Evolutionary conservation across 176 grass and related monocot species (phyloP).

Genomic region (Aechmea fasciata): DNA sequence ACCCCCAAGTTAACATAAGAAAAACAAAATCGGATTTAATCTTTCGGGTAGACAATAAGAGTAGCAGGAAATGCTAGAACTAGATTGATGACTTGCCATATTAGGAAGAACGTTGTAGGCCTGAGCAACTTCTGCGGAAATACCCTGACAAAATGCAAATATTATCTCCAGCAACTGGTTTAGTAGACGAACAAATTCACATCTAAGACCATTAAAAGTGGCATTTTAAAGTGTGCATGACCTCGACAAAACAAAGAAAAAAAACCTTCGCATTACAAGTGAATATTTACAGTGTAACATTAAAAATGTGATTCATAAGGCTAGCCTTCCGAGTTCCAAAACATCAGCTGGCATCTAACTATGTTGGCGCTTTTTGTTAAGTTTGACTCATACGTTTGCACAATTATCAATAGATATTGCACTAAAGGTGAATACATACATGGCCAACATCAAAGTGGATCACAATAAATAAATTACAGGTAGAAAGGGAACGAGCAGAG

Average conservation of each 20-base stretch:
- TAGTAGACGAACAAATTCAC: not conserved
- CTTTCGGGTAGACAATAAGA: not conserved
- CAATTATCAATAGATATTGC: too few relatives aligned
- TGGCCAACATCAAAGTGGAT: too few relatives aligned
- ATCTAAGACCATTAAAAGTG: too few relatives aligned
- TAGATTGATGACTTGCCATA: constrained; percentile 44
- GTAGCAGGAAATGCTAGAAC: not conserved
- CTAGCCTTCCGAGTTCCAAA: not conserved
- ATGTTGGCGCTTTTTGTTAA: too few relatives aligned
- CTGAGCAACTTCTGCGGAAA: constrained; percentile 69
- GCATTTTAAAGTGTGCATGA: too few relatives aligned
- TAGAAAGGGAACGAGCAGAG: too few relatives aligned
- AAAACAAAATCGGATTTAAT: not conserved
- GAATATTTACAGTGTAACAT: not conserved
- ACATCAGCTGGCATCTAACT: not conserved
- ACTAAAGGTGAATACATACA: too few relatives aligned
- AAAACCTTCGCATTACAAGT: too few relatives aligned
- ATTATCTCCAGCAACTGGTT: not conserved
- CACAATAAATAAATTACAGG: too few relatives aligned
- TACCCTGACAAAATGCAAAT: constrained; percentile 36
- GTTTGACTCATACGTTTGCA: too few relatives aligned
- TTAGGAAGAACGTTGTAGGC: constrained; percentile 86
- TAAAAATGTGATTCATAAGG: not conserved
- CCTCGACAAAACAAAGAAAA: too few relatives aligned
- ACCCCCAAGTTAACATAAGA: not conserved